A percentile compares a stretch with the other conserved stretches of the same genome.
Evolutionary conservation across 2,329 filamentous ascomycete species (phyloP).

Genomic region (Calcarisporium arbuscula): DNA sequence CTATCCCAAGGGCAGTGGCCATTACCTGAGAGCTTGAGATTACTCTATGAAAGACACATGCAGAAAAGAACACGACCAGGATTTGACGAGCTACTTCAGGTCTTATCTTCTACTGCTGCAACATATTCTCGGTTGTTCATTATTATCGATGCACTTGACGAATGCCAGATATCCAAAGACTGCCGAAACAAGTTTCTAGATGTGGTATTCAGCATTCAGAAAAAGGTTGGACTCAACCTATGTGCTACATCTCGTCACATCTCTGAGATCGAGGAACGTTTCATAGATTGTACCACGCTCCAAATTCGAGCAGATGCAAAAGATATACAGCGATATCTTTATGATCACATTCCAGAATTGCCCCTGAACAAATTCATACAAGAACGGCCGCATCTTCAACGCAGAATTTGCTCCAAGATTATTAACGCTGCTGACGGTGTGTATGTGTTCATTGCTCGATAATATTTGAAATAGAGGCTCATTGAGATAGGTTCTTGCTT

Average conservation of each 20-base stretch:
- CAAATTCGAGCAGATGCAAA: slow-evolving; percentile 12
- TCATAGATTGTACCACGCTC: not conserved
- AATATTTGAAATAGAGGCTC: not conserved
- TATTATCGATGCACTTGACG: slow-evolving; percentile 19
- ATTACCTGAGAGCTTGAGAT: not conserved
- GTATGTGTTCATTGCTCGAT: slow-evolving; percentile 4
- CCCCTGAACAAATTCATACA: not conserved
- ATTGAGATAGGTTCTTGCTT: slow-evolving; percentile 10
- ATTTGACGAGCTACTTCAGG: not conserved
- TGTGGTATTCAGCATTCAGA: slow-evolving; percentile 4
- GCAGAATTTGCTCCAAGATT: no score
- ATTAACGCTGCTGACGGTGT: slow-evolving; percentile 10
- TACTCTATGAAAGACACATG: not conserved
- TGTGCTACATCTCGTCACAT: slow-evolving; percentile 19
- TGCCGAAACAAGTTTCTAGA: slow-evolving; percentile 3
- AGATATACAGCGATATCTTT: slow-evolving; percentile 12
- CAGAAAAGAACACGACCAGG: slow-evolving; percentile 4
- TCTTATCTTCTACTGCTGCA: slow-evolving; percentile 1
- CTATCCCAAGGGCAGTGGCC: slow-evolving; percentile 13
- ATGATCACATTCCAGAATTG: not conserved
- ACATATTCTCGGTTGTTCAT: slow-evolving; percentile 10
- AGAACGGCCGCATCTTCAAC: not conserved
- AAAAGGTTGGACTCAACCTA: slow-evolving; percentile 2
- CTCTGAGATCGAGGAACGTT: slow-evolving; percentile 7
- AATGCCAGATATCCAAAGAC: slow-evolving; percentile 4